Evolutionary conservation across 208 protist genomes (phyloP).

Genomic region (Crithidia thermophila): DNA sequence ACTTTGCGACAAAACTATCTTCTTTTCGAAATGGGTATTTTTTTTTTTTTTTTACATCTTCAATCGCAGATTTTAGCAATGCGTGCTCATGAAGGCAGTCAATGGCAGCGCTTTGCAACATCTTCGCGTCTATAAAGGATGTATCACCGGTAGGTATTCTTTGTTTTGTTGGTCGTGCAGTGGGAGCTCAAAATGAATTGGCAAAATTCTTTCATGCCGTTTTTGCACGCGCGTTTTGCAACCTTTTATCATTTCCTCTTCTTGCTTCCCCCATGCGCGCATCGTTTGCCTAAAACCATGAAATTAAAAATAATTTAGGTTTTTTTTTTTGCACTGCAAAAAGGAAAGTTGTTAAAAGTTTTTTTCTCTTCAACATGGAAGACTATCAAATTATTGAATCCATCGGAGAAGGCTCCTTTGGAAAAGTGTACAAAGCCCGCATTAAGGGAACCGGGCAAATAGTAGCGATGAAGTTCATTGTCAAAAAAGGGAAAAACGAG

Average conservation of each 20-base stretch:
- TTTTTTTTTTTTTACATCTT: slow-evolving; percentile 5
- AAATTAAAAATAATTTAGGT: background rate
- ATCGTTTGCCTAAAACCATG: background rate
- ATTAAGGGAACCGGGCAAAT: slow-evolving; percentile 93
- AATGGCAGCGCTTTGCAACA: too few relatives aligned
- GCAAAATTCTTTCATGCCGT: too few relatives aligned
- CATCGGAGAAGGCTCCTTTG: slow-evolving; percentile 98
- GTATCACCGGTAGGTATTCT: too few relatives aligned
- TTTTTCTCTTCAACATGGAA: slow-evolving; percentile 61
- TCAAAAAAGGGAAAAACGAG: slow-evolving; percentile 95
- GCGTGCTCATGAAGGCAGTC: too few relatives aligned
- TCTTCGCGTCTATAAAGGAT: too few relatives aligned
- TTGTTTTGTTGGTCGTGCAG: too few relatives aligned
- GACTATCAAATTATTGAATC: slow-evolving; percentile 94
- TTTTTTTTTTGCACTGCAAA: slow-evolving; percentile 7
- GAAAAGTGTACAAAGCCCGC: slow-evolving; percentile 97
- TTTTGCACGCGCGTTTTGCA: too few relatives aligned
- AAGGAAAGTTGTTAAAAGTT: background rate
- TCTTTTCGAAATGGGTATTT: background rate
- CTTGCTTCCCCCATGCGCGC: background rate
- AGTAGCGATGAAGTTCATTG: slow-evolving; percentile 99
- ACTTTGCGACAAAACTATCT: too few relatives aligned
- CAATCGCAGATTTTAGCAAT: too few relatives aligned
- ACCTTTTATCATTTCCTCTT: slow-evolving; percentile 28
- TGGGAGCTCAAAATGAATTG: too few relatives aligned